Conservation (phyloP, 768 basidiomycete genomes). For the Calocera viscosa region DNA sequence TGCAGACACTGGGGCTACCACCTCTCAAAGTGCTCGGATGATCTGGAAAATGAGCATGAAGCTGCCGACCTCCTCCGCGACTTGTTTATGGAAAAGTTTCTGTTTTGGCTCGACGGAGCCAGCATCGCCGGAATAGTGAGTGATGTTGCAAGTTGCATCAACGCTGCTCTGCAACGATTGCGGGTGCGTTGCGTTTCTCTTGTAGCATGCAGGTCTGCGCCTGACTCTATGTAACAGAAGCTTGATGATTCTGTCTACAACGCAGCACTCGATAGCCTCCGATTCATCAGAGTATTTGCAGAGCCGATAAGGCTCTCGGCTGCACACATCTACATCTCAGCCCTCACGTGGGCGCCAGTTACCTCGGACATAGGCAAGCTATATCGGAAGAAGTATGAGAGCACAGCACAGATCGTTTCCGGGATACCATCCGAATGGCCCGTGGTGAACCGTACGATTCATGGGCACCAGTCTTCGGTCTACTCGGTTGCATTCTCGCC, state of each 20-base stretch:
- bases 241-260: neutral
- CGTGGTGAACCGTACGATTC: no score
- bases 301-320: neutral
- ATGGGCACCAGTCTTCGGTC: no score
- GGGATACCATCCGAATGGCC: no score
- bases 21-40: no score
- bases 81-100: neutral
- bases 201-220: neutral
- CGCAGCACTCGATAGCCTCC: neutral
- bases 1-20: neutral
- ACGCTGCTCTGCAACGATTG: no score
- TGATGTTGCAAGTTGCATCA: no score
- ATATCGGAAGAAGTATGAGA: neutral
- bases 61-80: neutral
- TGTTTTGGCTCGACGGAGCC: neutral
- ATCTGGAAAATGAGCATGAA: no score
- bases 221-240: neutral
- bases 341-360: neutral
- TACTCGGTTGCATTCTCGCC: slow-evolving; percentile 35
- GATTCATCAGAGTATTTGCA: neutral
- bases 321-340: neutral
- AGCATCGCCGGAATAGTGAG: neutral
- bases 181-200: neutral
- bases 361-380: neutral
- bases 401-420: neutral